Base-by-base conservation (phyloP, 805 yeast genomes). In the Suhomyces sp. region DNA sequence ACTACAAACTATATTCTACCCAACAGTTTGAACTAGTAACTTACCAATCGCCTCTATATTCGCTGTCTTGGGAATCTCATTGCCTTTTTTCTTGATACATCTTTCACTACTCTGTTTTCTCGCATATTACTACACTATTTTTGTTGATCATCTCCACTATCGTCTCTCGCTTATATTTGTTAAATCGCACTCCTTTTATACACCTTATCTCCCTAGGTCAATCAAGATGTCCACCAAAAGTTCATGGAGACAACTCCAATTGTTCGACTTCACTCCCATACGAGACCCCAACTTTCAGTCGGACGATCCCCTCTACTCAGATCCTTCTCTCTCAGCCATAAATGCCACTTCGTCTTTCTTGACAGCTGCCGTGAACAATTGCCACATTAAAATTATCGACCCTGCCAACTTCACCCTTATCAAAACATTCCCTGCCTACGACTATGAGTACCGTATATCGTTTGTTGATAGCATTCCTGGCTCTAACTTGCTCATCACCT, bases 261-360 rank as follows among this genome's bases (percentile, higher is more conserved):
- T 93, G 67, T 91, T 87, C 66, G 97, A 90, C 49, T 78, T 82
- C 35, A 78, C 84, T 0, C 97, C 97, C 5, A 86, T 94, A 17
- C 72, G 84, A 54, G 99, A 94, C 63, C 98, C 98, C 4, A 73
- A 80, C 53, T 77, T 80, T 51, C 85, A 85, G 6, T 74, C 86
- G 0, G 76, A 75, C 3, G 72, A 77, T 4, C 86, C 88, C 0
- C 72, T 92, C 22, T 92, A 86, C 66, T 89, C 97, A 1, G 97
- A 91, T 62, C 84, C 92, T 0, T 73, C 83, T 10, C 65, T 91
- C 37, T 76, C 87, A 4, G 83, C 90, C 1, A 78, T 87, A 4
- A 76, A 85, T 40, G 73, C 90, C 2, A 74, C 87, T 2, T 73
- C 76, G 2, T 75, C 79, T 9, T 76, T 76, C 48, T 66, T 91